Percentiles rank a stretch among this genome's conserved stretches.
These are phyloP conservation scores for Punica granatum DNA, from an alignment of 345 rosid genomes.

Conservation along the genomic window DNA sequence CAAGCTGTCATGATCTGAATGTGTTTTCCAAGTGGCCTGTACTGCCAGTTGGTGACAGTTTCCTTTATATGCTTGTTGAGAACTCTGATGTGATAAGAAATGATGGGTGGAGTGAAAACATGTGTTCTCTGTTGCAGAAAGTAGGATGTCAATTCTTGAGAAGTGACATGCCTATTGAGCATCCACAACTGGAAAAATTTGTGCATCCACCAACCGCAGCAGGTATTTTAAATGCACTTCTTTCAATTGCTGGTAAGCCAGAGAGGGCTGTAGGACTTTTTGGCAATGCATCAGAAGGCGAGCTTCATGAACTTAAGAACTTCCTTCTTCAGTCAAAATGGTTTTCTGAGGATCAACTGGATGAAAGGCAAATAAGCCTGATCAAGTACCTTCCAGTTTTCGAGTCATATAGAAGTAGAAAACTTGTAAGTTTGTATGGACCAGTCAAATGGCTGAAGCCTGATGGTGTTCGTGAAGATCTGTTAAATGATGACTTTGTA, in stretches of 20 bases:
- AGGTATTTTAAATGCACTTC: slow-evolving; percentile 72
- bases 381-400: slow-evolving; percentile 79
- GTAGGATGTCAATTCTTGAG: slow-evolving; percentile 82
- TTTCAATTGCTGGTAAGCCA: slow-evolving; percentile 57
- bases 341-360: slow-evolving; percentile 69
- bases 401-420: slow-evolving; percentile 72
- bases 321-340: slow-evolving; percentile 93
- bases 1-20: slow-evolving; percentile 75
- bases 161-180: slow-evolving; percentile 55
- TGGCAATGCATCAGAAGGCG: slow-evolving; percentile 60
- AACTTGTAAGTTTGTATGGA: slow-evolving; percentile 53
- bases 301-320: slow-evolving; percentile 78
- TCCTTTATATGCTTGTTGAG: slow-evolving; percentile 59
- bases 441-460: slow-evolving; percentile 85
- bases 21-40: slow-evolving; percentile 91
- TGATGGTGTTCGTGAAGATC: slow-evolving; percentile 61
- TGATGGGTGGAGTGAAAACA: slow-evolving; percentile 95
- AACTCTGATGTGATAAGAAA: slow-evolving; percentile 65
- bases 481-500: slow-evolving; percentile 74
- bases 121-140: slow-evolving; percentile 74
- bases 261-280: slow-evolving; percentile 56
- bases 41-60: slow-evolving; percentile 68
- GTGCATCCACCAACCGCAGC: slow-evolving; percentile 85
- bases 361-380: slow-evolving; percentile 46
- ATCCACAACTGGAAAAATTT: slow-evolving; percentile 68